Percentiles rank a stretch among this genome's conserved stretches.
Evolutionary conservation across 352 stramenopile genomes (phyloP).

Genomic region (Phytopythium delawarense): DNA sequence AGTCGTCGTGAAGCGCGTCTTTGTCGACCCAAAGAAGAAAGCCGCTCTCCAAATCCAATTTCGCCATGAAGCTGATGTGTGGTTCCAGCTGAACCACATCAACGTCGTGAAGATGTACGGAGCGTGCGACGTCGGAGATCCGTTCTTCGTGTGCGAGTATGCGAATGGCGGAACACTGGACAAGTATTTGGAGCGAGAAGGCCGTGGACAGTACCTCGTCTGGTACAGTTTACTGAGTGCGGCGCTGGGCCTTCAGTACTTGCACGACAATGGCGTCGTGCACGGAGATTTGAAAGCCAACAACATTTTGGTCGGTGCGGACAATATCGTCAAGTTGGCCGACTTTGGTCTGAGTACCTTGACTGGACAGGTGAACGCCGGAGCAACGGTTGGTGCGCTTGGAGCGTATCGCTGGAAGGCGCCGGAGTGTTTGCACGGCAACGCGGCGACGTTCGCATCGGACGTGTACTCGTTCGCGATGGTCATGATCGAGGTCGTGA

Average conservation of each 20-base stretch:
- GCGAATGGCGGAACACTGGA: slow-evolving; percentile 20
- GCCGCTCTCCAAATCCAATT: too few species aligned
- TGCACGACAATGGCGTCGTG: slow-evolving; percentile 26
- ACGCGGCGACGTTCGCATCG: background rate
- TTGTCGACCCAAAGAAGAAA: too few species aligned
- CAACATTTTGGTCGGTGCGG: slow-evolving; percentile 28
- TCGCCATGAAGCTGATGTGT: slow-evolving; percentile 23
- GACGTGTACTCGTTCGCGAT: slow-evolving; percentile 3
- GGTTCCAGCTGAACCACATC: slow-evolving; percentile 22
- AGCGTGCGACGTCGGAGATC: slow-evolving; percentile 24
- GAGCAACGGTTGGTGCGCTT: slow-evolving; percentile 9
- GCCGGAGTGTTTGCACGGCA: slow-evolving; percentile 14
- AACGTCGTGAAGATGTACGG: slow-evolving; percentile 30
- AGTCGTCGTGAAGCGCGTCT: background rate
- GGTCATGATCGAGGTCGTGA: background rate
- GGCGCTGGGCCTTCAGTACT: slow-evolving; percentile 21
- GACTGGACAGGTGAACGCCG: background rate
- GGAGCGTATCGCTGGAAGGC: slow-evolving; percentile 1
- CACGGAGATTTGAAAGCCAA: slow-evolving; percentile 31
- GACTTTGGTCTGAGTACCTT: slow-evolving; percentile 22
- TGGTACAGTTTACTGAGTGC: slow-evolving; percentile 20
- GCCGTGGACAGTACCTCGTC: background rate
- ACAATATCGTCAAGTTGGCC: slow-evolving; percentile 22
- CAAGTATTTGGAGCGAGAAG: slow-evolving; percentile 13
- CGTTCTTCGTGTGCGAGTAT: slow-evolving; percentile 29